Conservation (phyloP, 352 stramenopile genomes). For the Discostella stelligera region DNA sequence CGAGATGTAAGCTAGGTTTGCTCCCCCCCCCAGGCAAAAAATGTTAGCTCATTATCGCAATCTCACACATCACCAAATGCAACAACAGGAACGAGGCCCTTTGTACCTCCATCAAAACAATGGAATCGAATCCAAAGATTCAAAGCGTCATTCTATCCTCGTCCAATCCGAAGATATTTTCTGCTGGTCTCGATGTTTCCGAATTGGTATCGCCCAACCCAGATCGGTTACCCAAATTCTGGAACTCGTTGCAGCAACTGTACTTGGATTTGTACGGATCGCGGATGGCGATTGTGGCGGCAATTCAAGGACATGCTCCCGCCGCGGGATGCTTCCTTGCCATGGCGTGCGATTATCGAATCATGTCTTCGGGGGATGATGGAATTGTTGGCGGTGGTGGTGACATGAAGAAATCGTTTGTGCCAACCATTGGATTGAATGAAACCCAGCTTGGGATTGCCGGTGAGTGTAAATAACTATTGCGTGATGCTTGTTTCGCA, state of each 20-base stretch:
- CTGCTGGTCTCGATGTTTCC: conserved; percentile 89
- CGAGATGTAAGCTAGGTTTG: conserved; percentile 68
- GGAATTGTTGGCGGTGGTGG: not conserved
- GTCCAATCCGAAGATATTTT: conserved; percentile 83
- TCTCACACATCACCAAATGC: not conserved
- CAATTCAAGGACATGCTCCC: conserved; percentile 90
- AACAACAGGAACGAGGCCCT: conserved; percentile 61
- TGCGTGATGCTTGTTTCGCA: conserved; percentile 79
- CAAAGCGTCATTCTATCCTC: conserved; percentile 70
- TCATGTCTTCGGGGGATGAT: conserved; percentile 85
- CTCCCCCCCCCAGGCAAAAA: not conserved
- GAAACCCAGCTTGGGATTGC: conserved; percentile 91
- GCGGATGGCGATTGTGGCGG: conserved; percentile 86
- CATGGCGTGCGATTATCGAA: conserved; percentile 92
- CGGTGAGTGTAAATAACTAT: conserved; percentile 2
- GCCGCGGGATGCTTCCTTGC: conserved; percentile 91
- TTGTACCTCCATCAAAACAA: conserved; percentile 57
- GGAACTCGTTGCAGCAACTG: conserved; percentile 89
- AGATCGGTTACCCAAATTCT: conserved; percentile 85
- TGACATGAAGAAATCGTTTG: conserved; percentile 42
- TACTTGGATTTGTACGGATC: conserved; percentile 92
- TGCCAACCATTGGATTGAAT: conserved; percentile 91
- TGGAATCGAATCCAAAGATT: conserved; percentile 62
- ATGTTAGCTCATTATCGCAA: not conserved
- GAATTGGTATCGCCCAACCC: conserved; percentile 89